Evolutionary conservation across 2,329 filamentous ascomycete species (phyloP).

Genomic region (Coniochaeta pulveracea): DNA sequence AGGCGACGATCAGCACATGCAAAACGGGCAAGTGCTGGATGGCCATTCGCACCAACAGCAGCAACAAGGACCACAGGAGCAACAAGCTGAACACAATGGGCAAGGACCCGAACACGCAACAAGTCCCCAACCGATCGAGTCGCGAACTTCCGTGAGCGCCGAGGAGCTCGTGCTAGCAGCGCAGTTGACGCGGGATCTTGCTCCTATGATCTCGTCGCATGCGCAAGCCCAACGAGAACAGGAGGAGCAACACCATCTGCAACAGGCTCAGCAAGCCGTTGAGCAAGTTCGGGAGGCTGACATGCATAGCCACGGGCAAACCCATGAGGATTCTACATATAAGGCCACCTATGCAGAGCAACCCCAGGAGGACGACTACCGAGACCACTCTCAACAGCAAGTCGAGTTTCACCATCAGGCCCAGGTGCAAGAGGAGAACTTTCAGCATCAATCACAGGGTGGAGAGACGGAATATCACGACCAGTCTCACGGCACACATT

Average conservation of each 20-base stretch:
- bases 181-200: conserved; percentile 43
- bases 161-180: conserved; percentile 48
- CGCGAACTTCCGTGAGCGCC: conserved; percentile 29
- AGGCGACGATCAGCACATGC: conserved; percentile 12
- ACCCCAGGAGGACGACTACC: conserved; percentile 5
- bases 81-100: conserved; percentile 10
- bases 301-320: no score
- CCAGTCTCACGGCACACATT: conserved; percentile 8
- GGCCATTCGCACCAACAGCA: conserved; percentile 8
- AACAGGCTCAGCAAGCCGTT: conserved; percentile 9
- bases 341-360: conserved; percentile 7
- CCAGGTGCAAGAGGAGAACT: conserved; percentile 14
- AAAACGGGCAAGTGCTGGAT: conserved; percentile 7
- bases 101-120: conserved; percentile 18
- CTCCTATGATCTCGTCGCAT: conserved; percentile 31
- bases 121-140: conserved; percentile 27
- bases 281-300: conserved; percentile 1
- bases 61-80: background rate
- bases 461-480: conserved; percentile 13
- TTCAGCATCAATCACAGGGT: conserved; percentile 10
- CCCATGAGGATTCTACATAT: no score
- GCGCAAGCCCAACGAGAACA: conserved; percentile 25
- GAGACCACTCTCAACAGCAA: conserved; percentile 19
- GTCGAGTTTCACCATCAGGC: conserved; percentile 9
- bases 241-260: conserved; percentile 15